phyloP scores from a whole-genome alignment of 1,284 basidiomycete genomes.

The Ceratobasidium sp. region DNA sequence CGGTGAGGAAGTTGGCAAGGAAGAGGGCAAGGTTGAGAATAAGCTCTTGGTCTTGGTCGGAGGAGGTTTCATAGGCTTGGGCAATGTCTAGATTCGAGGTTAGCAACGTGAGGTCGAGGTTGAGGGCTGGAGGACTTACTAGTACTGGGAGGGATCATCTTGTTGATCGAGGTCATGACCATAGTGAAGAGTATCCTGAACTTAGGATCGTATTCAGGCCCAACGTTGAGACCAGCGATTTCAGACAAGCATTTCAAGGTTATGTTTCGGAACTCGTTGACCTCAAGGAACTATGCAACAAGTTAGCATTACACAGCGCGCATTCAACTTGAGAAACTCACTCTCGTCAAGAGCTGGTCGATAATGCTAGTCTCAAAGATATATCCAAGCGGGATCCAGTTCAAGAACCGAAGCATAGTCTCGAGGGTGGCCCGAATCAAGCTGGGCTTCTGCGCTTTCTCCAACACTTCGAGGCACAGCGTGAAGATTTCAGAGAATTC shows the following conservation, averaged over 20 bases:
- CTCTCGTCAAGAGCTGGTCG: slow-evolving; percentile 90
- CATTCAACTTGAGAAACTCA: slow-evolving; percentile 61
- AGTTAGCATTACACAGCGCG: slow-evolving; percentile 10
- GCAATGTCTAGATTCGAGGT: slow-evolving; percentile 73
- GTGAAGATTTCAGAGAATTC: slow-evolving; percentile 98
- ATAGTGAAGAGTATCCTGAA: slow-evolving; percentile 98
- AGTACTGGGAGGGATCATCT: slow-evolving; percentile 97
- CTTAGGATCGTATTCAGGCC: slow-evolving; percentile 98
- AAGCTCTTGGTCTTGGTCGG: slow-evolving; percentile 96
- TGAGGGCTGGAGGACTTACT: slow-evolving; percentile 58
- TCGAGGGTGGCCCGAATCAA: slow-evolving; percentile 97
- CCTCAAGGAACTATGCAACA: slow-evolving; percentile 87
- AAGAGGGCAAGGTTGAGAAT: slow-evolving; percentile 98
- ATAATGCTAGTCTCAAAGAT: slow-evolving; percentile 99
- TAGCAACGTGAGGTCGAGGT: background rate
- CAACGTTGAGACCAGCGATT: slow-evolving; percentile 93
- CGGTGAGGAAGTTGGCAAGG: slow-evolving; percentile 95
- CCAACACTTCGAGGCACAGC: slow-evolving; percentile 94
- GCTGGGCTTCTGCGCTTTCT: slow-evolving; percentile 97
- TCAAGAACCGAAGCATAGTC: slow-evolving; percentile 95
- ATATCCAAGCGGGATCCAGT: slow-evolving; percentile 99
- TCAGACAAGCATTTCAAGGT: slow-evolving; percentile 99
- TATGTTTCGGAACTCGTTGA: slow-evolving; percentile 96
- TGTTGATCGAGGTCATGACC: slow-evolving; percentile 97
- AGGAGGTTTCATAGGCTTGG: slow-evolving; percentile 90